Percentiles rank a stretch among this genome's conserved stretches.
phyloP scores from a whole-genome alignment of 2,329 filamentous ascomycete species.

The Fusarium aywerte region DNA sequence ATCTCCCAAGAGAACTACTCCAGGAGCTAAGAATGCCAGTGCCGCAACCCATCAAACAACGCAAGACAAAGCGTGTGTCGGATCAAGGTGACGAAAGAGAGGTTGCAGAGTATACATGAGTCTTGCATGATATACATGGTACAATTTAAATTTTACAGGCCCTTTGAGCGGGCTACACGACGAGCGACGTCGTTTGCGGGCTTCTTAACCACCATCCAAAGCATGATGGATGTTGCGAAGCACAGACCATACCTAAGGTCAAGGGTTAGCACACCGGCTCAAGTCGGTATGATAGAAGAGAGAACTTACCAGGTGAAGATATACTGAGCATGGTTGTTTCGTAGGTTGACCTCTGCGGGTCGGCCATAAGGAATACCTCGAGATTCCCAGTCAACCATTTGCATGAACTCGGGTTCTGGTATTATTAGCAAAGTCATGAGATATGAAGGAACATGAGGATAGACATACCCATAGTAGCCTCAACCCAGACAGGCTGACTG shows the following conservation, averaged over 20 bases:
- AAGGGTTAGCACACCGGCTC: not conserved
- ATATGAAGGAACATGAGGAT: slow-evolving; percentile 3
- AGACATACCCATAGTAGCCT: slow-evolving; percentile 87
- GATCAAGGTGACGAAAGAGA: slow-evolving; percentile 51
- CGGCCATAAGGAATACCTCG: slow-evolving; percentile 91
- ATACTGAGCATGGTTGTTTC: slow-evolving; percentile 98
- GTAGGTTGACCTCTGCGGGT: slow-evolving; percentile 87
- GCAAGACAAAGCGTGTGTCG: slow-evolving; percentile 50
- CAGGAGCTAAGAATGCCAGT: slow-evolving; percentile 82
- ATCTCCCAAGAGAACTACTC: slow-evolving; percentile 83
- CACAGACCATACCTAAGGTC: slow-evolving; percentile 81
- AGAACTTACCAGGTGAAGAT: slow-evolving; percentile 93
- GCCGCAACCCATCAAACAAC: slow-evolving; percentile 62
- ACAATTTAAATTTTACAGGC: slow-evolving; percentile 41
- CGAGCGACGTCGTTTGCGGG: slow-evolving; percentile 77
- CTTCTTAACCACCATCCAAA: slow-evolving; percentile 94
- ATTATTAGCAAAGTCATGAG: slow-evolving; percentile 21
- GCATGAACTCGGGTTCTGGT: slow-evolving; percentile 80
- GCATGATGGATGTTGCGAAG: slow-evolving; percentile 89
- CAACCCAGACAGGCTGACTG: slow-evolving; percentile 91
- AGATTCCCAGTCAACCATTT: slow-evolving; percentile 77
- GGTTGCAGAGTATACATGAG: slow-evolving; percentile 51
- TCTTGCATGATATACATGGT: slow-evolving; percentile 24
- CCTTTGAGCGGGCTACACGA: slow-evolving; percentile 62
- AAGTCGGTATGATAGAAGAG: not conserved